phyloP scores from a whole-genome alignment of 1,139 yeast genomes.

The Hansenula anomala region DNA sequence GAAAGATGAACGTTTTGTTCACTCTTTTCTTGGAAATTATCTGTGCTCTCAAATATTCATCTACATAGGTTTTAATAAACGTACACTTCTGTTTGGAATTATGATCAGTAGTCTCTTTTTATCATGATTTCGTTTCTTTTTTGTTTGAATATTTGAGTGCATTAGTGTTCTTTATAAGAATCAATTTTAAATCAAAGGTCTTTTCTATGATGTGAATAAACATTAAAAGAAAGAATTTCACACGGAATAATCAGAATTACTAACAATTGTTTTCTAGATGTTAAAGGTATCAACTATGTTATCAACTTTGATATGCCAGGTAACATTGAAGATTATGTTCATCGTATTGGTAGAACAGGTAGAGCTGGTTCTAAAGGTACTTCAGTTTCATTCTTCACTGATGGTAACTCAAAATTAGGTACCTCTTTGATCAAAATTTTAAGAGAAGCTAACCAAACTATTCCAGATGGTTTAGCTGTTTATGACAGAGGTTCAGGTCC shows the following conservation, averaged over 20 bases:
- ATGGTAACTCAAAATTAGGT: slow-evolving; percentile 82
- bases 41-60: slow-evolving; percentile 1
- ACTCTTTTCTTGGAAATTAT: not conserved
- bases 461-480: slow-evolving; percentile 56
- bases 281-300: slow-evolving; percentile 92
- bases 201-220: not conserved
- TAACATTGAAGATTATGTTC: slow-evolving; percentile 94
- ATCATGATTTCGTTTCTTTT: not conserved
- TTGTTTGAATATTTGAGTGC: not conserved
- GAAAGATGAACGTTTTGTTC: too few relatives aligned
- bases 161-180: too few relatives aligned
- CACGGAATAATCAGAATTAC: slow-evolving; percentile 11
- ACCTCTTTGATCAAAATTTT: slow-evolving; percentile 85
- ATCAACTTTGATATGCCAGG: slow-evolving; percentile 97
- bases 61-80: slow-evolving; percentile 5
- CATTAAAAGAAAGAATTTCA: too few relatives aligned
- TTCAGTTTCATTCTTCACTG: slow-evolving; percentile 92
- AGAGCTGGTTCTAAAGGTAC: slow-evolving; percentile 97
- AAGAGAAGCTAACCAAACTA: slow-evolving; percentile 91
- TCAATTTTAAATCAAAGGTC: too few relatives aligned
- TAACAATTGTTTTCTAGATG: slow-evolving; percentile 55
- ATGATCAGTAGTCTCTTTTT: not conserved
- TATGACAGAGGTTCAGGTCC: slow-evolving; percentile 47
- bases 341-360: slow-evolving; percentile 69
- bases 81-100: not conserved